These are phyloP conservation scores for Magnaporthales sp. DNA, from an alignment of 2,329 filamentous ascomycete species.

Conservation along the genomic window DNA sequence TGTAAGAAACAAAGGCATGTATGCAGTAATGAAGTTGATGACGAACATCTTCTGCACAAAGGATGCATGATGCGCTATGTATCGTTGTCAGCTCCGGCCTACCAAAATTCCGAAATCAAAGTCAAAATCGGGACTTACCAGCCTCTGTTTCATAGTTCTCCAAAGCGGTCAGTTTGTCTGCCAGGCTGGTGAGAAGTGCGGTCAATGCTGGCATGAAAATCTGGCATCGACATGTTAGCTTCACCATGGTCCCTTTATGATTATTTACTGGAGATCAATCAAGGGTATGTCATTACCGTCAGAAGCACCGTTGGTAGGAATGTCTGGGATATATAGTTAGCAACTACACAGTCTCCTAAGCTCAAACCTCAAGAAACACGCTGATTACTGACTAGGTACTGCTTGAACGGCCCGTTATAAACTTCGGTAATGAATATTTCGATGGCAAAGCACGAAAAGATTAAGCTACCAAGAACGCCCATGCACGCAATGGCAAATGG, in stretches of 20 bases:
- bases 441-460: constrained; percentile 79
- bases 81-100: background rate
- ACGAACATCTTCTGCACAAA: constrained; percentile 91
- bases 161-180: constrained; percentile 66
- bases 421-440: constrained; percentile 95
- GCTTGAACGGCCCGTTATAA: constrained; percentile 82
- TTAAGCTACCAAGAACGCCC: constrained; percentile 67
- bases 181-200: constrained; percentile 65
- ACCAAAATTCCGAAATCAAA: background rate
- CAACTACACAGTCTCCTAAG: background rate
- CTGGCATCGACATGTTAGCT: background rate
- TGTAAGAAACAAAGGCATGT: constrained; percentile 66
- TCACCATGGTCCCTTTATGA: background rate
- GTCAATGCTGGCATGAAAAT: constrained; percentile 70
- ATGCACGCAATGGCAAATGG: constrained; percentile 75
- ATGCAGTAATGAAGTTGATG: constrained; percentile 74
- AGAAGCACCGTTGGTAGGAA: constrained; percentile 85
- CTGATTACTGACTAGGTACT: constrained; percentile 56
- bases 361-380: background rate
- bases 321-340: constrained; percentile 37
- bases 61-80: constrained; percentile 64
- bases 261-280: background rate
- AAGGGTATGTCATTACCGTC: constrained; percentile 36
- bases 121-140: constrained; percentile 24
- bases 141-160: constrained; percentile 93